phyloP scores from a whole-genome alignment of 768 basidiomycete genomes.

The Leccinum rimulosum region DNA sequence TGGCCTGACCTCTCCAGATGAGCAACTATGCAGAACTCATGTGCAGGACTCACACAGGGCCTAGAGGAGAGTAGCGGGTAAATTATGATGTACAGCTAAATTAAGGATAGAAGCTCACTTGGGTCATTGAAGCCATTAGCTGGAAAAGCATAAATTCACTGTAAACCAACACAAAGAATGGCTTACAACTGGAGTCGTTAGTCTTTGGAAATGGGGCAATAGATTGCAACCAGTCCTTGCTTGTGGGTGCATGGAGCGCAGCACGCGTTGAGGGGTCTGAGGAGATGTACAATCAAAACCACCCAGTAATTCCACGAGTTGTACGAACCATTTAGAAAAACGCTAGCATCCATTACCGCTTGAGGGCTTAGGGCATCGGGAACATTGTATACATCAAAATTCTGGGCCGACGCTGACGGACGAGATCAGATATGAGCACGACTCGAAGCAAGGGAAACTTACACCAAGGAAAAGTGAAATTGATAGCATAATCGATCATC shows the following conservation, averaged over 20 bases:
- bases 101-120: conserved; percentile 24
- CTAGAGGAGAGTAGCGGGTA: conserved; percentile 13
- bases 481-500: conserved; percentile 67
- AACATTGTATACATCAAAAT: too few species aligned
- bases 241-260: conserved; percentile 68
- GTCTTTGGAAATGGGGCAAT: conserved; percentile 23
- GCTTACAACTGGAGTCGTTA: conserved; percentile 8
- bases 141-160: conserved; percentile 5
- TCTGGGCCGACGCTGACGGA: conserved; percentile 19
- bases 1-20: conserved; percentile 38
- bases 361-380: too few species aligned
- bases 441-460: conserved; percentile 10
- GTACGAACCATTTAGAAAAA: too few species aligned
- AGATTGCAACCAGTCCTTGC: conserved; percentile 43
- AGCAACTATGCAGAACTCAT: neutral
- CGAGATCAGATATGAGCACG: neutral
- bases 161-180: neutral
- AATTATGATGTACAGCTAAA: neutral
- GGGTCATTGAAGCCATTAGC: conserved; percentile 23
- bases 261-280: conserved; percentile 49
- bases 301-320: conserved; percentile 46
- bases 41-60: conserved; percentile 31
- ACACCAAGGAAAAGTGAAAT: conserved; percentile 66
- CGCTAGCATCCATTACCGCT: too few species aligned
- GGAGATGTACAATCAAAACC: conserved; percentile 26